Evolutionary conservation across 768 basidiomycete genomes (phyloP).

Genomic region (Hortiboletus flavorubellus): DNA sequence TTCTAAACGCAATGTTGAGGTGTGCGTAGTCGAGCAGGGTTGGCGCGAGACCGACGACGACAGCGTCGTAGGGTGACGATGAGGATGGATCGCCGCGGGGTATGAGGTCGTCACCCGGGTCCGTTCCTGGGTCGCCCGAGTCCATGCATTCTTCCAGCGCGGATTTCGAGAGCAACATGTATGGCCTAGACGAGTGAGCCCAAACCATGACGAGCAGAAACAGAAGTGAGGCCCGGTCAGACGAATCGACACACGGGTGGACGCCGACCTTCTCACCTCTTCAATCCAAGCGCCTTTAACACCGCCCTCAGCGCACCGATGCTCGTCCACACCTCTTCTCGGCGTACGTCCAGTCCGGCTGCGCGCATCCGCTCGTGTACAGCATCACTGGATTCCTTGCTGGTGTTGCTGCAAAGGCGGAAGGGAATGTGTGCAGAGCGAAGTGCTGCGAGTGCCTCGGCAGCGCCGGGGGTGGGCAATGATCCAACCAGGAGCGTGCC

Average conservation of each 20-base stretch:
- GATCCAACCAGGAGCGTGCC: constrained; percentile 61
- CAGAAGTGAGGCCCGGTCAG: neutral
- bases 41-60: constrained; percentile 64
- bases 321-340: constrained; percentile 59
- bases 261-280: constrained; percentile 31
- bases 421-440: constrained; percentile 38
- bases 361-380: constrained; percentile 41
- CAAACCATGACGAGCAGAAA: no score
- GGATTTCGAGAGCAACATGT: constrained; percentile 52
- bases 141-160: constrained; percentile 41
- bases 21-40: constrained; percentile 46
- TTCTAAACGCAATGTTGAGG: constrained; percentile 65
- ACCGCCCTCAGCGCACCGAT: constrained; percentile 53
- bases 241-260: neutral
- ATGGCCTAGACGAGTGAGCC: constrained; percentile 35
- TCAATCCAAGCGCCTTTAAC: constrained; percentile 39
- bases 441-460: constrained; percentile 25
- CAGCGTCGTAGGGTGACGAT: constrained; percentile 43
- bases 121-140: neutral
- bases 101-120: no score
- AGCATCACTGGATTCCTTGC: constrained; percentile 53
- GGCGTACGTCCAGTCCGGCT: constrained; percentile 48
- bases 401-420: constrained; percentile 65
- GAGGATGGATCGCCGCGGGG: neutral
- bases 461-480: constrained; percentile 46